Conservation (phyloP, 202 grass and related monocot genomes). For the Eragrostis tef region DNA sequence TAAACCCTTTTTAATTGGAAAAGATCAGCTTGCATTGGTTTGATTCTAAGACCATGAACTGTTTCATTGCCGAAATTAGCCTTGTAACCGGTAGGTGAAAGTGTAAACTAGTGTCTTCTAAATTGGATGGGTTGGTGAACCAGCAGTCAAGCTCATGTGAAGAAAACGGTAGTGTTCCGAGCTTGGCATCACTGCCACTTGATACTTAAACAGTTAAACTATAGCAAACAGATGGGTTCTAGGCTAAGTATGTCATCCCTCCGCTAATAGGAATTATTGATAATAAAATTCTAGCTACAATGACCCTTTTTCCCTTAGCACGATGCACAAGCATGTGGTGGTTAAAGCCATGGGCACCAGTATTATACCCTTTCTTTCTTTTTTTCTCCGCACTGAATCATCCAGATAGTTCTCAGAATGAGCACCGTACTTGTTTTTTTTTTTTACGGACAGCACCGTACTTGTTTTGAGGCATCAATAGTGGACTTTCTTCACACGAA, state of each 20-base stretch:
- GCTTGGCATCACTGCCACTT: not conserved
- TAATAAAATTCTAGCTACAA: not conserved
- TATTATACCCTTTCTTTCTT: not conserved
- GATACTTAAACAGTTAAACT: slow-evolving; percentile 5
- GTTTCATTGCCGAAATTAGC: slow-evolving; percentile 8
- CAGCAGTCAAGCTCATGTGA: slow-evolving; percentile 23
- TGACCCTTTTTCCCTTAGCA: not conserved
- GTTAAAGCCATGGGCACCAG: not conserved
- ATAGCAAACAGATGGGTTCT: no score
- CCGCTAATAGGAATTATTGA: not conserved
- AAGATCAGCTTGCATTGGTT: not conserved
- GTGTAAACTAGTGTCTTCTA: not conserved
- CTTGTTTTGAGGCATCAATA: not conserved
- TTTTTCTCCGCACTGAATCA: not conserved
- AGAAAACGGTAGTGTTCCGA: not conserved
- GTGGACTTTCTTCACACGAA: not conserved
- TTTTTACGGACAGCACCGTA: no score
- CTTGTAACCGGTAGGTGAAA: slow-evolving; percentile 23
- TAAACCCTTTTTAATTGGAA: not conserved
- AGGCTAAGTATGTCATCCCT: no score
- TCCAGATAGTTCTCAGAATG: no score
- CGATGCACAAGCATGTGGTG: not conserved
- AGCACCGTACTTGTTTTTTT: no score
- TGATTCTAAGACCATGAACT: not conserved
- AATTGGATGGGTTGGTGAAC: slow-evolving; percentile 19